Evolutionary conservation across 176 grass and related monocot species (phyloP).

Genomic region (Leersia perrieri): DNA sequence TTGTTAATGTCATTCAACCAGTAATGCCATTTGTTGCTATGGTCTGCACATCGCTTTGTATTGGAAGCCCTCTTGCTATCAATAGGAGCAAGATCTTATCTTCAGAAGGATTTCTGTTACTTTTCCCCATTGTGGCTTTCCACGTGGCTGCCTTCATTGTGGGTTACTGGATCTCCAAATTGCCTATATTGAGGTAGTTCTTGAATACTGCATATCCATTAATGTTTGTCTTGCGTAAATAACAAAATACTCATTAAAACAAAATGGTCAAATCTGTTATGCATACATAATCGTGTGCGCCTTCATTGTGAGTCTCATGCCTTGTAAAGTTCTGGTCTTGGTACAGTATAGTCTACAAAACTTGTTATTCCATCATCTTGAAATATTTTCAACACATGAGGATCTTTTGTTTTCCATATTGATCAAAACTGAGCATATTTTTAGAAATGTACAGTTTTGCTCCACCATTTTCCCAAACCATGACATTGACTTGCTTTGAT

Average conservation of each 20-base stretch:
- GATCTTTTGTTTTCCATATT: neutral
- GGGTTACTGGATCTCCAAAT: constrained; percentile 88
- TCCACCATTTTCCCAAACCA: neutral
- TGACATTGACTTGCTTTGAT: neutral
- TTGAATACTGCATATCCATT: neutral
- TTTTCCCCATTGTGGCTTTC: constrained; percentile 83
- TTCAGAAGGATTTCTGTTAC: constrained; percentile 59
- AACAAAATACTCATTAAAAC: neutral
- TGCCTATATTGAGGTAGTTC: constrained; percentile 70
- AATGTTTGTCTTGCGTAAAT: no score
- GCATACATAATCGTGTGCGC: neutral
- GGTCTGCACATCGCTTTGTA: constrained; percentile 85
- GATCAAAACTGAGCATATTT: neutral
- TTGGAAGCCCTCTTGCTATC: constrained; percentile 93
- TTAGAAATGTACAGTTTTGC: neutral
- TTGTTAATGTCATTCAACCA: constrained; percentile 68
- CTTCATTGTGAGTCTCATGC: neutral
- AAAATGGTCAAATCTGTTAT: neutral
- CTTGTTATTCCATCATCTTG: neutral
- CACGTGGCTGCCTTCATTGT: constrained; percentile 61
- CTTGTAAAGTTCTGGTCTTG: neutral
- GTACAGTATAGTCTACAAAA: neutral
- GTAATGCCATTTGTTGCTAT: constrained; percentile 94
- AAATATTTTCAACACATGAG: neutral
- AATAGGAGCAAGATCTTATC: constrained; percentile 80